Conservation (phyloP, 73 alveolate species). For the Tetrahymena thermophila region DNA sequence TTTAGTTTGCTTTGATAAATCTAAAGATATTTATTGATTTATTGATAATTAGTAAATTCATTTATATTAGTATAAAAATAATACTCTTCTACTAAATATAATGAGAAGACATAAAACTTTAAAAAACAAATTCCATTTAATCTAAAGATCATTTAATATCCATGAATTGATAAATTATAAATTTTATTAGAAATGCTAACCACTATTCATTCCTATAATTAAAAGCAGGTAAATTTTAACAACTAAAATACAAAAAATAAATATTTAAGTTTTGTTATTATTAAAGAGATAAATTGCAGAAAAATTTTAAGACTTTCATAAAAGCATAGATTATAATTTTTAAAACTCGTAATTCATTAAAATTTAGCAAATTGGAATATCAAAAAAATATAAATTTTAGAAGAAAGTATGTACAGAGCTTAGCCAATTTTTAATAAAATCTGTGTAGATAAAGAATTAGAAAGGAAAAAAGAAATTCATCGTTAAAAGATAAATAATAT, state of each 20-base stretch:
- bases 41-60: neutral
- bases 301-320: neutral
- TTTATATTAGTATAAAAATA: too few relatives aligned
- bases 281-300: neutral
- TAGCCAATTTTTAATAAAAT: constrained; percentile 53
- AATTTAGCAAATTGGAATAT: neutral
- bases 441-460: constrained; percentile 47
- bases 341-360: neutral
- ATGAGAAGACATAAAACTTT: neutral
- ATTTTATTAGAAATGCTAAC: neutral
- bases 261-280: neutral
- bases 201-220: neutral
- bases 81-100: neutral
- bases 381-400: neutral
- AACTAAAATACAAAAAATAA: neutral
- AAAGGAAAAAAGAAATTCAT: constrained; percentile 45
- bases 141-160: neutral
- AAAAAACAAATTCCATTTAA: too few relatives aligned
- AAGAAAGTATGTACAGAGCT: constrained; percentile 50
- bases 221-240: neutral
- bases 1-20: neutral
- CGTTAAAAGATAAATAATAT: constrained; percentile 40
- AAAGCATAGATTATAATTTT: neutral
- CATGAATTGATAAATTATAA: neutral
- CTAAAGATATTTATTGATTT: neutral